Evolutionary conservation across 208 protist species (phyloP).

Genomic region (Wallacemonas sp.): DNA sequence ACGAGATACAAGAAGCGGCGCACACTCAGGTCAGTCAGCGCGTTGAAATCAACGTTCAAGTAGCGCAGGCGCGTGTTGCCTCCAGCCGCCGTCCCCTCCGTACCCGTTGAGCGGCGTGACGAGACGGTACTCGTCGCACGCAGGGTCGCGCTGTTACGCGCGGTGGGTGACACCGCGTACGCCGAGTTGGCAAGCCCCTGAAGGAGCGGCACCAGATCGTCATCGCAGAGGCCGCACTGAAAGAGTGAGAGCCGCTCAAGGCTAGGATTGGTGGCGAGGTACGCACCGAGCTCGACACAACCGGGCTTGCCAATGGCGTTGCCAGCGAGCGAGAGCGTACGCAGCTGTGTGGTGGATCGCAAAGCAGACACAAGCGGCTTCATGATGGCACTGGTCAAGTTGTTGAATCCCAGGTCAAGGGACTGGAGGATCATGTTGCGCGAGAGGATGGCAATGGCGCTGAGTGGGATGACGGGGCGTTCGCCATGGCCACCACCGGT

Average conservation of each 20-base stretch:
- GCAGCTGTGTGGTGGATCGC: conserved; percentile 26
- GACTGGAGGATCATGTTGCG: conserved; percentile 31
- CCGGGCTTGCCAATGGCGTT: conserved; percentile 46
- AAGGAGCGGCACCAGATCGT: conserved; percentile 44
- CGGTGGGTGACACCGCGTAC: too few relatives aligned
- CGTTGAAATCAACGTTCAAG: conserved; percentile 60
- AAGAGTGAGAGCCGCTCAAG: conserved; percentile 57
- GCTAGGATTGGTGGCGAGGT: conserved; percentile 38
- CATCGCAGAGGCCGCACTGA: conserved; percentile 64
- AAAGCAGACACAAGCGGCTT: conserved; percentile 29
- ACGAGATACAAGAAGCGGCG: conserved; percentile 35
- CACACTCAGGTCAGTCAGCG: conserved; percentile 29
- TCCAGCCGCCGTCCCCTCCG: neutral
- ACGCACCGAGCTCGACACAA: conserved; percentile 26
- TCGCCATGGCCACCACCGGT: too few relatives aligned
- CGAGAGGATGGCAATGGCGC: conserved; percentile 30
- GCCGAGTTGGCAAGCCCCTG: conserved; percentile 28
- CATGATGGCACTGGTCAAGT: conserved; percentile 29
- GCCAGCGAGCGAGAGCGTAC: conserved; percentile 51
- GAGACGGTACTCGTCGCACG: neutral
- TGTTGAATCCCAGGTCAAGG: conserved; percentile 67
- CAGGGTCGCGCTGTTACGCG: neutral
- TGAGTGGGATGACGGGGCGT: conserved; percentile 14
- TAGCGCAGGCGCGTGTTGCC: conserved; percentile 39
- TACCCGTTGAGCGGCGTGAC: neutral